These are phyloP conservation scores for Aechmea fasciata DNA, from an alignment of 176 grass and related monocot genomes.

Conservation along the genomic window DNA sequence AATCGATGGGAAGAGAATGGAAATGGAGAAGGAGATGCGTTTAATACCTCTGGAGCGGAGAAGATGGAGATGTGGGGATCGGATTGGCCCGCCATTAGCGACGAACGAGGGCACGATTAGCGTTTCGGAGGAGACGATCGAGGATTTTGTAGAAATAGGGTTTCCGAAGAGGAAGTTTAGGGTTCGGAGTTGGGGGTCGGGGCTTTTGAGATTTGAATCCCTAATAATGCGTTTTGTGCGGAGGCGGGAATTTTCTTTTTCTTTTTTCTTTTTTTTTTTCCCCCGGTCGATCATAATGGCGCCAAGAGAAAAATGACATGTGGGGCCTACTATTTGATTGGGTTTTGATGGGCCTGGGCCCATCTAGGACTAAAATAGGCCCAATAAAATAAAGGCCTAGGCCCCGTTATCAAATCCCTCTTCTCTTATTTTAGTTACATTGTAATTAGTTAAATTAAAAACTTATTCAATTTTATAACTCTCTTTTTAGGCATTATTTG, in stretches of 20 bases:
- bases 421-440: no score
- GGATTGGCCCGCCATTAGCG: conserved; percentile 42
- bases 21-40: neutral
- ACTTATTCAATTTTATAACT: no score
- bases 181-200: neutral
- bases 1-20: neutral
- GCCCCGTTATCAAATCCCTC: neutral
- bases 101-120: neutral
- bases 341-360: neutral
- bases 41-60: conserved; percentile 59
- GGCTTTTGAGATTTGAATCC: no score
- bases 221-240: no score
- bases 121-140: neutral
- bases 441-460: no score
- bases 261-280: no score
- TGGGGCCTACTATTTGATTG: no score
- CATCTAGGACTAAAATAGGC: neutral
- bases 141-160: neutral
- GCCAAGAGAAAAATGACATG: no score
- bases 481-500: no score
- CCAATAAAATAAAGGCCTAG: neutral
- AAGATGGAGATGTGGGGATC: conserved; percentile 70
- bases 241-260: no score
- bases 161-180: neutral
- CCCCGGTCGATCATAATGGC: no score